Evolutionary conservation across 208 protist species (phyloP).

Genomic region (Endotrypanum monterogeii): DNA sequence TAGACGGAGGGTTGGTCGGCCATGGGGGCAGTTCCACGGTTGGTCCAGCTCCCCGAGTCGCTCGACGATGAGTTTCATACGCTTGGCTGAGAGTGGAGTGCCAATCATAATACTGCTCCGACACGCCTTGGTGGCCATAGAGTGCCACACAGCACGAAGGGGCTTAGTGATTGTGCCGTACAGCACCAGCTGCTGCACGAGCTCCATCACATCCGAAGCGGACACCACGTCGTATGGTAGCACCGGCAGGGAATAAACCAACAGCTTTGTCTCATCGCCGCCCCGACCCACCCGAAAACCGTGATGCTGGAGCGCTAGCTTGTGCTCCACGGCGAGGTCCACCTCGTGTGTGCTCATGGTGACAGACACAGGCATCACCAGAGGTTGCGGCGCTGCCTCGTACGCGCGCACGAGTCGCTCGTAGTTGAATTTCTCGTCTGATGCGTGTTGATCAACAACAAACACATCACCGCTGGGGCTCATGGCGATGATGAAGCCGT

Average conservation of each 20-base stretch:
- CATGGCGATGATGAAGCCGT: conserved; percentile 92
- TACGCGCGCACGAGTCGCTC: conserved; percentile 80
- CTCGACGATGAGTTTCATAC: conserved; percentile 82
- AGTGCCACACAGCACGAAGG: conserved; percentile 87
- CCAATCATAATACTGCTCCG: conserved; percentile 94
- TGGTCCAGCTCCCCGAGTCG: conserved; percentile 80
- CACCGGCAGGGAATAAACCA: conserved; percentile 79
- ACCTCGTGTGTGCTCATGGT: conserved; percentile 79
- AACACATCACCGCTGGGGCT: conserved; percentile 82
- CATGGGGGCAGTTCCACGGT: conserved; percentile 96
- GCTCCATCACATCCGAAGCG: conserved; percentile 85
- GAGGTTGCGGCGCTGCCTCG: conserved; percentile 75
- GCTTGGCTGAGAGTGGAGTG: conserved; percentile 63
- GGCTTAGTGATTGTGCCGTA: conserved; percentile 59
- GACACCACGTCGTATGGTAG: conserved; percentile 87
- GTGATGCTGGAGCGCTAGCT: conserved; percentile 64
- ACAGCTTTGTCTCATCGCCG: conserved; percentile 59
- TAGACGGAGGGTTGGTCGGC: conserved; percentile 88
- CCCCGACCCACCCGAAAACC: conserved; percentile 84
- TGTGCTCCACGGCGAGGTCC: conserved; percentile 77
- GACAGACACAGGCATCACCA: conserved; percentile 75
- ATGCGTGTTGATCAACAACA: conserved; percentile 95
- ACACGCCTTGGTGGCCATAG: conserved; percentile 93
- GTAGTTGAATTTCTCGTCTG: conserved; percentile 96
- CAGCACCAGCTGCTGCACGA: conserved; percentile 78